A percentile compares a stretch with the other conserved stretches of the same genome.
Conservation (phyloP, 129 eudicot species). For the Tanacetum coccineum region DNA sequence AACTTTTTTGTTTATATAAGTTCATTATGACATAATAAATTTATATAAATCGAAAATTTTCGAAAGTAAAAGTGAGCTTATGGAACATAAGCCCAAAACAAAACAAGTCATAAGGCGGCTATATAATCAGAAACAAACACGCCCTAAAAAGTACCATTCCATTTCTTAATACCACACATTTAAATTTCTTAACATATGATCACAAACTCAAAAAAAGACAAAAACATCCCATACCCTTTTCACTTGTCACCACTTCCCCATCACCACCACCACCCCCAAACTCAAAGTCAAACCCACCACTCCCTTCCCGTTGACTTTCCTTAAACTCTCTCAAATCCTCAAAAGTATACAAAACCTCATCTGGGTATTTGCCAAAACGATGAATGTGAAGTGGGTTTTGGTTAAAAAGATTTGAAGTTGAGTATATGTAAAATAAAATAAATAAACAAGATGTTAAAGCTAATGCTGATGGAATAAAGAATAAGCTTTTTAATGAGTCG, state of each 20-base stretch:
- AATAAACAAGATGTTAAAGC: conserved; percentile 41
- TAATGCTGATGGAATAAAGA: conserved; percentile 22
- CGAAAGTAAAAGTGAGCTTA: too few relatives aligned
- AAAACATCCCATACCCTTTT: conserved; percentile 12
- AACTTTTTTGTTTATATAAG: too few relatives aligned
- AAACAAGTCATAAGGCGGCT: too few relatives aligned
- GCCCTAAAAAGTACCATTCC: too few relatives aligned
- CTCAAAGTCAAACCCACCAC: conserved; percentile 20
- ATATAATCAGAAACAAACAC: too few relatives aligned
- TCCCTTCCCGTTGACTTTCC: conserved; percentile 12
- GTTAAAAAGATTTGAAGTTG: conserved; percentile 36
- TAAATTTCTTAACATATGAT: not conserved
- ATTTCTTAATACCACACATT: too few relatives aligned
- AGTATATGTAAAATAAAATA: conserved; percentile 42
- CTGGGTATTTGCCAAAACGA: conserved; percentile 27
- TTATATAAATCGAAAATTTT: too few relatives aligned
- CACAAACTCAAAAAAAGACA: not conserved
- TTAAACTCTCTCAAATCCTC: not conserved
- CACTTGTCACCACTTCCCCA: not conserved
- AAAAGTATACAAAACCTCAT: too few relatives aligned
- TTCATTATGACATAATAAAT: too few relatives aligned
- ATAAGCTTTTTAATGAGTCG: conserved; percentile 7
- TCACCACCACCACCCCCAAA: conserved; percentile 16
- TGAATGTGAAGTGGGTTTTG: conserved; percentile 25
- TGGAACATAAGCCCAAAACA: too few relatives aligned